Percentiles rank a stretch among this genome's conserved stretches.
These are phyloP conservation scores for Hirschioporus abietinus DNA, from an alignment of 768 basidiomycete genomes.

Conservation along the genomic window DNA sequence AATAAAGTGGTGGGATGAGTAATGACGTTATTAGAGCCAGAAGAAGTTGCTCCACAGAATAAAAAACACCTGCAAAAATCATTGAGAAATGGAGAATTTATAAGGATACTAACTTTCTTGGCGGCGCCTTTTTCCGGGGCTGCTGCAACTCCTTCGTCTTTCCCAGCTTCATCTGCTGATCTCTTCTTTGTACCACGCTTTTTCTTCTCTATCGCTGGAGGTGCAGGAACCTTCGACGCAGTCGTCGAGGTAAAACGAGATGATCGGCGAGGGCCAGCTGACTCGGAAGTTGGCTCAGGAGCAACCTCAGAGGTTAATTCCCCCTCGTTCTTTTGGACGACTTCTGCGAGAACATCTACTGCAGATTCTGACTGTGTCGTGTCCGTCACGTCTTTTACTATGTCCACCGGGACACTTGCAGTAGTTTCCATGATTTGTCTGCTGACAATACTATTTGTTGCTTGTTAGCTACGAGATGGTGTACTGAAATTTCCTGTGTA, in stretches of 20 bases:
- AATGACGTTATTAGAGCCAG: conserved; percentile 1
- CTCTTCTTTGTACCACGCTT: neutral
- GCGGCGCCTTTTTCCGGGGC: conserved; percentile 6
- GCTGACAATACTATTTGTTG: neutral
- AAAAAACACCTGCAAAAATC: neutral
- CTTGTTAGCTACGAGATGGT: neutral
- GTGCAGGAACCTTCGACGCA: neutral
- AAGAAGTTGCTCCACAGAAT: neutral
- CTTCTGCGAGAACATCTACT: neutral
- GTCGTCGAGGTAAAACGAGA: neutral
- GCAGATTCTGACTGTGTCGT: neutral
- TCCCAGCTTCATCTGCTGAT: neutral
- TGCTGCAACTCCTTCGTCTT: conserved; percentile 10
- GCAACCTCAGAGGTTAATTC: neutral
- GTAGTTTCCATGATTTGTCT: neutral
- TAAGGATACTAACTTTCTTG: conserved; percentile 7
- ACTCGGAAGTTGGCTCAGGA: neutral
- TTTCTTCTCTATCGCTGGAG: neutral
- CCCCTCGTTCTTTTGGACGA: neutral
- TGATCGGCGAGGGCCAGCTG: neutral
- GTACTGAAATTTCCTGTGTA: neutral
- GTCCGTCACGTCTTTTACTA: neutral
- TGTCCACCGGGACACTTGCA: neutral
- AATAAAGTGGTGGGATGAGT: conserved; percentile 5
- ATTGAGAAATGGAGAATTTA: neutral